Evolutionary conservation across 1,284 basidiomycete species (phyloP).

Genomic region (Cystobasidium pallidum): DNA sequence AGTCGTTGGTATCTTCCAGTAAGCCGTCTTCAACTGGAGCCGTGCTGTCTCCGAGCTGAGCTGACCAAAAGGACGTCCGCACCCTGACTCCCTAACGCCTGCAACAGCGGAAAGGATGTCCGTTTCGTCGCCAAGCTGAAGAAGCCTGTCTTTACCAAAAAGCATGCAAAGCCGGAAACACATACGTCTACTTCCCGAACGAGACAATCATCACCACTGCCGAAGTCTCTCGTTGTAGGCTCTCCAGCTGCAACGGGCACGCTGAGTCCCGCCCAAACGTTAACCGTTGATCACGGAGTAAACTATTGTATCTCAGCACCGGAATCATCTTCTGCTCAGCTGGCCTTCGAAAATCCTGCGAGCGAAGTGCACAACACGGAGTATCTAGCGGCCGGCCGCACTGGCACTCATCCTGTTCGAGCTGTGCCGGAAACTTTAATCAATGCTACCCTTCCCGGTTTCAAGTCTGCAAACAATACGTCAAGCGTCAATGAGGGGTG

Average conservation of each 20-base stretch:
- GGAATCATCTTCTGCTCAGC: neutral
- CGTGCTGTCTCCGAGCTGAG: neutral
- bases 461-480: too few species aligned
- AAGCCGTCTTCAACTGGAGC: neutral
- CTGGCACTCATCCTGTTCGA: too few species aligned
- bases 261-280: slow-evolving; percentile 19
- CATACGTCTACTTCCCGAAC: neutral
- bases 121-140: slow-evolving; percentile 37
- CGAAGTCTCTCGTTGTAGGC: neutral
- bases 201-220: neutral
- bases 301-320: too few species aligned
- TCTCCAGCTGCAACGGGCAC: neutral
- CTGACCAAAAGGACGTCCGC: neutral
- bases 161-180: neutral
- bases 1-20: slow-evolving; percentile 39
- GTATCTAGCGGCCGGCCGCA: neutral
- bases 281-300: too few species aligned
- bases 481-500: too few species aligned
- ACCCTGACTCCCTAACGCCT: neutral
- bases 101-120: slow-evolving; percentile 30
- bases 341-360: neutral
- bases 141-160: slow-evolving; percentile 41
- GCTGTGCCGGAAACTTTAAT: too few species aligned
- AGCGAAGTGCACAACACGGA: neutral
- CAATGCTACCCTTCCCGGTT: too few species aligned